Percentiles rank a stretch among this genome's conserved stretches.
Evolutionary conservation across 176 grass and related monocot species (phyloP).

Genomic region (Oropetium thomaeum): DNA sequence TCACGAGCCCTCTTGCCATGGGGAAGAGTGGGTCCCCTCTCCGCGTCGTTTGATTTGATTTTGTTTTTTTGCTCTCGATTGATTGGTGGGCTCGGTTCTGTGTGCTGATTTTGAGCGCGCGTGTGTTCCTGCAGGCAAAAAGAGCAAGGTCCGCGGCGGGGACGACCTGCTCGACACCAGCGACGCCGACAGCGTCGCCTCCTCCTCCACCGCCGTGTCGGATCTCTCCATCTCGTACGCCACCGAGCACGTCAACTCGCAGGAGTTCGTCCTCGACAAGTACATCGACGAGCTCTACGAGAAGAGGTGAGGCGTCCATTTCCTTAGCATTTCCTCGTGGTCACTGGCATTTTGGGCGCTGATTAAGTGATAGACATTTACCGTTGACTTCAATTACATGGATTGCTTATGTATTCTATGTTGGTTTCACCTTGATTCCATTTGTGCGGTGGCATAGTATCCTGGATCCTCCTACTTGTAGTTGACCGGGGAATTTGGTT

Average conservation of each 20-base stretch:
- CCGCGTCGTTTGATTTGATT: neutral
- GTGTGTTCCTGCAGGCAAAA: slow-evolving; percentile 37
- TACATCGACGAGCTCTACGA: slow-evolving; percentile 89
- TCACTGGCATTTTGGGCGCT: neutral
- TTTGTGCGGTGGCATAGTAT: neutral
- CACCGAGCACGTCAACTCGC: slow-evolving; percentile 66
- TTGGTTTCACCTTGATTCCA: neutral
- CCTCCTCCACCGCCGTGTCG: slow-evolving; percentile 39
- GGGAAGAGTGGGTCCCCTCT: slow-evolving; percentile 43
- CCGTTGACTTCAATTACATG: neutral
- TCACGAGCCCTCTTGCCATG: slow-evolving; percentile 30
- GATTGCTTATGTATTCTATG: neutral
- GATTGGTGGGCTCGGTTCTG: neutral
- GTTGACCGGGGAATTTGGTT: neutral
- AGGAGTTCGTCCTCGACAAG: slow-evolving; percentile 79
- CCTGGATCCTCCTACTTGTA: neutral
- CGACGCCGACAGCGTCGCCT: slow-evolving; percentile 83
- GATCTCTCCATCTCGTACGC: slow-evolving; percentile 60
- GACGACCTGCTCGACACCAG: slow-evolving; percentile 84
- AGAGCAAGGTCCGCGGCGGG: slow-evolving; percentile 40
- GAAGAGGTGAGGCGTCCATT: slow-evolving; percentile 59
- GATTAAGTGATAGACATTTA: neutral
- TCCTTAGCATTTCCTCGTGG: neutral
- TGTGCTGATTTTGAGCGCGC: neutral
- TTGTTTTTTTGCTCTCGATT: neutral